phyloP scores from a whole-genome alignment of 1,284 basidiomycete species.

The Ceraceosorus guamensis region DNA sequence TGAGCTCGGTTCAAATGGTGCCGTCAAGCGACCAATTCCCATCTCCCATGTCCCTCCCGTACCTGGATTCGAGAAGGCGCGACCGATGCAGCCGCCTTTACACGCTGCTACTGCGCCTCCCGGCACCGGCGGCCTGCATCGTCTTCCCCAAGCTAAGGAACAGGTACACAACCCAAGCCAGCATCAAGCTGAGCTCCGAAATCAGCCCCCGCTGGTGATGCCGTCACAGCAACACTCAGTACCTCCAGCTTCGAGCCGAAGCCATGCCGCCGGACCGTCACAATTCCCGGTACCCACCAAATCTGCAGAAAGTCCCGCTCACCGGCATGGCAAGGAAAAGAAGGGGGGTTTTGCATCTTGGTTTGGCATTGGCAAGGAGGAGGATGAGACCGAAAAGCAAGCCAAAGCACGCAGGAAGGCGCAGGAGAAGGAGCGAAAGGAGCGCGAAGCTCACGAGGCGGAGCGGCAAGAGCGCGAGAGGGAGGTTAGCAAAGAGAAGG shows the following conservation, averaged over 20 bases:
- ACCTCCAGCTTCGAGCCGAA: not conserved
- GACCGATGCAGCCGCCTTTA: constrained; percentile 21
- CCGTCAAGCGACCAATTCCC: too few species aligned
- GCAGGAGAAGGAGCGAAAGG: constrained; percentile 31
- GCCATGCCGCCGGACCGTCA: not conserved
- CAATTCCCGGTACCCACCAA: not conserved
- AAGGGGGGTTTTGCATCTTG: constrained; percentile 39
- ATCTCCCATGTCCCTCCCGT: constrained; percentile 7
- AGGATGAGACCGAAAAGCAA: constrained; percentile 35
- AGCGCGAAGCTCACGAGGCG: constrained; percentile 25
- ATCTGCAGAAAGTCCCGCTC: not conserved
- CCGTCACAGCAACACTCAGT: constrained; percentile 4
- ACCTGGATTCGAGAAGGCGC: not conserved
- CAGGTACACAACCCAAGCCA: constrained; percentile 13
- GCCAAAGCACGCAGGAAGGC: constrained; percentile 20
- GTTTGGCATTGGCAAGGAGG: constrained; percentile 43
- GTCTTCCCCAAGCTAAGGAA: too few species aligned
- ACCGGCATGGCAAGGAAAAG: constrained; percentile 20
- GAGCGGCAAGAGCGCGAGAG: constrained; percentile 11
- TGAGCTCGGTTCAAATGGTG: not conserved
- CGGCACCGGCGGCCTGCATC: not conserved
- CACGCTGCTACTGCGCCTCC: constrained; percentile 27
- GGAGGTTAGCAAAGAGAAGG: constrained; percentile 22
- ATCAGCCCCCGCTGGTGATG: constrained; percentile 10
- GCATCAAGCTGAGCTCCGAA: constrained; percentile 21